Base-by-base conservation (phyloP, 148 eudicot species). In the Cornus kousa region DNA sequence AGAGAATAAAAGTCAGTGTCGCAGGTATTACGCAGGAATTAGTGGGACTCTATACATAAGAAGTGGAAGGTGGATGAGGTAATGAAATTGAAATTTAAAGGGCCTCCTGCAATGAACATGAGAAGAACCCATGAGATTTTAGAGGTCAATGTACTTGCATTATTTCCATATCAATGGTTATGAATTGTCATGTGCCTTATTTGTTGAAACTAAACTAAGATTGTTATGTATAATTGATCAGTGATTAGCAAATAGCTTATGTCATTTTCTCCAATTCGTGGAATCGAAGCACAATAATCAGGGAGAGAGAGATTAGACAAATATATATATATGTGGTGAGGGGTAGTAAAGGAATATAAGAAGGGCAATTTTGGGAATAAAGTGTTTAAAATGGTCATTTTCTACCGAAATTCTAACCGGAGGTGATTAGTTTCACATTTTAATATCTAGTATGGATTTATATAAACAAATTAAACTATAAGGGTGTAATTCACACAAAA, bases 61-160 rank as follows among this genome's bases (percentile, higher is more conserved):
- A 94, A 85, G 74, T 96, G 99, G 99, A 86, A 87, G 84, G 77
- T 77, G 71, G 94, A 94, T 85, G 99, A 94, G 85, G 88, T 96
- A 68, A 95, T 94, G 24, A 96, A 96, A 46, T 83, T 96, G 77
- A 96, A 90, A 69, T 96, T 96, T 71, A 91, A 92, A 86, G 97
- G 97, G n/a, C 90, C 87, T 65, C 87, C 91, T 3, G 73, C 83
- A 7, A 64, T 85, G 33, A 89, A 92, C 84, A 94, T 96, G 99
- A 92, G 74, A 79, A 90, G 98, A 82, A 94, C 83, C 79, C 99
- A 96, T 83, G 91, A 90, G 70, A 77, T 78, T 73, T 85, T 96
- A 74, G 99, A 96, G 99, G 99, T 96, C 70, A 78, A 86, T 83
- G 35, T 20, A 57, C 32, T 17, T 67, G 9, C 55, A 48, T 48